These are phyloP conservation scores for Arthrinium phaeospermum DNA, from an alignment of 2,329 filamentous ascomycete genomes.

Conservation along the genomic window DNA sequence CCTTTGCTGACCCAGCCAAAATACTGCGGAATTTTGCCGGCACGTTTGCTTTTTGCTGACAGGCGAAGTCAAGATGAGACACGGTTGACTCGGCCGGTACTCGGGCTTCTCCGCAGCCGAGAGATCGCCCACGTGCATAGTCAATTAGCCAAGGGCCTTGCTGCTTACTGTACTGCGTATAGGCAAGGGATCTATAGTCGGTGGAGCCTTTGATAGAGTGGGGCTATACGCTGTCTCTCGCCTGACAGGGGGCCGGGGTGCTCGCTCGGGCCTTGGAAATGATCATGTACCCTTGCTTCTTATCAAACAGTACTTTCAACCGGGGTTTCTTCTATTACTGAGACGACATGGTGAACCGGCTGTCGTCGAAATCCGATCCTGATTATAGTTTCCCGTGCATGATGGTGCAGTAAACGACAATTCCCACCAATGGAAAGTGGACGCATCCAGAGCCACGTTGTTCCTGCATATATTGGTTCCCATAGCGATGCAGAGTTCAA, in stretches of 20 bases:
- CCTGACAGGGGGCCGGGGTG: neutral
- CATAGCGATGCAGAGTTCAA: neutral
- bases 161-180: conserved; percentile 7
- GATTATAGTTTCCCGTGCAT: neutral
- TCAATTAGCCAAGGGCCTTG: too few species aligned
- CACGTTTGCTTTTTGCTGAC: too few species aligned
- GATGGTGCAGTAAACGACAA: neutral
- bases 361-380: neutral
- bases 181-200: neutral
- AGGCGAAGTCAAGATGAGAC: neutral
- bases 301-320: neutral
- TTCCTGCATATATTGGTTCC: neutral
- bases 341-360: neutral
- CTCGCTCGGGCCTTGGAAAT: neutral
- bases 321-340: neutral
- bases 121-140: neutral
- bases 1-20: neutral
- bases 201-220: neutral
- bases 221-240: neutral
- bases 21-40: neutral
- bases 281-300: neutral
- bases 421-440: neutral
- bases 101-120: neutral
- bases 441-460: neutral
- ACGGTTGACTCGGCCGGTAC: neutral